Evolutionary conservation across 2,329 filamentous ascomycete species (phyloP).

Genomic region (Botrytis paeoniae): DNA sequence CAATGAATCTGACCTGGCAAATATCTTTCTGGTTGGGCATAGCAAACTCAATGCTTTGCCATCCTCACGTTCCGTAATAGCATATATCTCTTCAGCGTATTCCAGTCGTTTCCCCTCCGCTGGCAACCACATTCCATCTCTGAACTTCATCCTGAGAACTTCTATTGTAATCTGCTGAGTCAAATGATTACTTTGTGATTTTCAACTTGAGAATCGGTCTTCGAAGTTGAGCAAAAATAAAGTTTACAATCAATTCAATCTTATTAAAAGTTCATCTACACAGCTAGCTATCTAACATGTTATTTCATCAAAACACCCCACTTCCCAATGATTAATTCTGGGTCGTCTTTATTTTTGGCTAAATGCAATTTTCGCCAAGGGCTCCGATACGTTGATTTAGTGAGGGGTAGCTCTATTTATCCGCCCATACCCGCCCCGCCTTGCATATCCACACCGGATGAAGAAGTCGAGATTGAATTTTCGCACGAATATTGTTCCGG

Average conservation of each 20-base stretch:
- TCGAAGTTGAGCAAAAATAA: background rate
- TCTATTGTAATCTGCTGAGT: background rate
- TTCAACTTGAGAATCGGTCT: background rate
- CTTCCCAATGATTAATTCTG: background rate
- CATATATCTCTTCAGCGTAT: conserved; percentile 64
- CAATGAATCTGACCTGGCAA: conserved; percentile 52
- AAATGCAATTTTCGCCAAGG: conserved; percentile 13
- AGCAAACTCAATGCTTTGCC: conserved; percentile 52
- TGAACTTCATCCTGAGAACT: conserved; percentile 52
- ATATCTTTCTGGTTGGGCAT: conserved; percentile 56
- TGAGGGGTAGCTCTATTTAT: conserved; percentile 17
- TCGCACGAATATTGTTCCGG: conserved; percentile 20
- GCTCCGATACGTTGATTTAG: conserved; percentile 11
- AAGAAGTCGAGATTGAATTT: background rate
- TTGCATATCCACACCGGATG: conserved; percentile 2
- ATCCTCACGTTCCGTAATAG: conserved; percentile 43
- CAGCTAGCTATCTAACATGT: background rate
- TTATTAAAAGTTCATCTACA: background rate
- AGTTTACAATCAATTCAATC: background rate
- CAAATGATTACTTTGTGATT: background rate
- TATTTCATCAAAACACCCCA: background rate
- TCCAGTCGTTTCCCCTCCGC: conserved; percentile 59
- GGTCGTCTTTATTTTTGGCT: background rate
- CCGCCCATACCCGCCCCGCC: conserved; percentile 15
- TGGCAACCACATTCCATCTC: conserved; percentile 66